phyloP scores from a whole-genome alignment of 1,284 basidiomycete species.

The Peniophora sp. region DNA sequence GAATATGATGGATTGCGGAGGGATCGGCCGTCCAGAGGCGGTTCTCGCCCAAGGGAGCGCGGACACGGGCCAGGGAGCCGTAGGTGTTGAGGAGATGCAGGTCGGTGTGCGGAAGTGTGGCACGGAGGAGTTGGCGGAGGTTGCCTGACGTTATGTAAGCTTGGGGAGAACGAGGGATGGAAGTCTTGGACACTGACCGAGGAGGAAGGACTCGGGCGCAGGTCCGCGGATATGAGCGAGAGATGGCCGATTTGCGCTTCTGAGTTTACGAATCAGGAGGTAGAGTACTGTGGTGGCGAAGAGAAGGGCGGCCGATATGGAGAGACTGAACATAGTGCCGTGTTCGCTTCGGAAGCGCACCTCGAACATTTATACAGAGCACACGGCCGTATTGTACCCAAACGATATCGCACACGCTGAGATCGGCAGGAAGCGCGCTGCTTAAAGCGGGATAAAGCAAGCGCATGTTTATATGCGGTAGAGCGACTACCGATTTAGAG shows the following conservation, averaged over 20 bases:
- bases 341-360: no score
- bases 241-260: constrained; percentile 8
- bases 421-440: not conserved
- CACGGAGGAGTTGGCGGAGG: not conserved
- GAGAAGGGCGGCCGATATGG: no score
- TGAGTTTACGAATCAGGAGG: not conserved
- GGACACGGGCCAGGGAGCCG: constrained; percentile 27
- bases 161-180: not conserved
- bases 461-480: not conserved
- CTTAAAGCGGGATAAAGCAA: not conserved
- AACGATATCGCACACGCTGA: no score
- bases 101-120: not conserved
- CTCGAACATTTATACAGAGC: no score
- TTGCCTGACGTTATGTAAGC: no score
- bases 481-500: no score
- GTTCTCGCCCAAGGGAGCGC: constrained; percentile 38
- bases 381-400: no score
- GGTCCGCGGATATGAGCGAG: constrained; percentile 19
- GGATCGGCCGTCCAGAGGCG: constrained; percentile 28
- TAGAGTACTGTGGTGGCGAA: no score
- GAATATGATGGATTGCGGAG: constrained; percentile 33
- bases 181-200: constrained; percentile 11
- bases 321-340: no score
- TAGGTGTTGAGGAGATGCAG: no score
- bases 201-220: constrained; percentile 18